phyloP scores from a whole-genome alignment of 257 asterid genomes.

The Solanum arcanum region DNA sequence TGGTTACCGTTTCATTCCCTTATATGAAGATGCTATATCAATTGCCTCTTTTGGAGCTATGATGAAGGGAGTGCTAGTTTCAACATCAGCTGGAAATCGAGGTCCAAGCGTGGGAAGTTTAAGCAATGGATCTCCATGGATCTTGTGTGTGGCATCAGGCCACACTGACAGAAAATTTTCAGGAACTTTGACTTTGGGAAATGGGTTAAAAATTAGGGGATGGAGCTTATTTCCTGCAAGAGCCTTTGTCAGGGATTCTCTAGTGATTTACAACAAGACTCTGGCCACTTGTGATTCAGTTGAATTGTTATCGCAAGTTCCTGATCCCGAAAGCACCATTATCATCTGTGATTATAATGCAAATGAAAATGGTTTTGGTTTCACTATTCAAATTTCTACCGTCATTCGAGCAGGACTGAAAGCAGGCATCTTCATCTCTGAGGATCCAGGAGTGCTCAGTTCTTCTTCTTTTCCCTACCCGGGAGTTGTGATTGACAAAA shows the following conservation, averaged over 20 bases:
- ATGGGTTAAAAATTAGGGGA: not conserved
- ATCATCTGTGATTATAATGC: not conserved
- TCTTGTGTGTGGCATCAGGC: not conserved
- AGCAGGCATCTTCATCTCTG: not conserved
- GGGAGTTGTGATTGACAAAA: not conserved
- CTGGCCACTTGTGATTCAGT: not conserved
- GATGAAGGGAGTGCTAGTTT: not conserved
- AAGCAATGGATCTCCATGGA: not conserved
- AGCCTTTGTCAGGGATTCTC: not conserved
- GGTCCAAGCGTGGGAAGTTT: not conserved
- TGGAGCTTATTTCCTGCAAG: not conserved
- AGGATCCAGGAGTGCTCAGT: not conserved
- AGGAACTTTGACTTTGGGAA: not conserved
- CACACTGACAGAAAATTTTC: not conserved
- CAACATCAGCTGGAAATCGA: not conserved
- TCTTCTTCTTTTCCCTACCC: not conserved
- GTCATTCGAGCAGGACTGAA: not conserved
- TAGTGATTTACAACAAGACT: not conserved
- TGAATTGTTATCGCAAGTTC: not conserved
- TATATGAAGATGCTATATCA: not conserved
- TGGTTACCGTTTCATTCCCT: not conserved
- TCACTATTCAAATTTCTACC: fast-evolving
- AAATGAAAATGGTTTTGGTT: not conserved
- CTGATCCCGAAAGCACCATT: not conserved
- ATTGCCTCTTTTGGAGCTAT: not conserved